Conservation (phyloP, 768 basidiomycete species). For the Calocybe cyanea region DNA sequence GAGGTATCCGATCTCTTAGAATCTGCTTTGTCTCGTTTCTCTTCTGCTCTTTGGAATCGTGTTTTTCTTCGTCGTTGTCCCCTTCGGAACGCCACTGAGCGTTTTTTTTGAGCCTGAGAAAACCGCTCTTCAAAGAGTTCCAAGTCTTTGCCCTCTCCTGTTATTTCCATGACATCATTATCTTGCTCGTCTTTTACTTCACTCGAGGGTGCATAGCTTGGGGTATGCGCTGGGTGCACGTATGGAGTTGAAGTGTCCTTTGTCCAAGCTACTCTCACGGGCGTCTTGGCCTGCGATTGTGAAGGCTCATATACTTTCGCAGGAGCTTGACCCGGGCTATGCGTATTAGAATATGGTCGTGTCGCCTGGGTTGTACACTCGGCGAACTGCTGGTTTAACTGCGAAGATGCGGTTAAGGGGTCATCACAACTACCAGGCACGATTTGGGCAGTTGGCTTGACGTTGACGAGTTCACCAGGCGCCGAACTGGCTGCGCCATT, state of each 20-base stretch:
- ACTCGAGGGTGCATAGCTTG: not conserved
- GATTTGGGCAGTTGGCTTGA: no score
- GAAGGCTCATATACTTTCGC: no score
- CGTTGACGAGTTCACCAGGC: not conserved
- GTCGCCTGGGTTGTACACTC: no score
- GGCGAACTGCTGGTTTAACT: no score
- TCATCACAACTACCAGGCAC: no score
- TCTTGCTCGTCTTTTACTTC: not conserved
- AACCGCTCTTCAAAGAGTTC: not conserved
- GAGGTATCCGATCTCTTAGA: not conserved
- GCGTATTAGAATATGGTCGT: no score
- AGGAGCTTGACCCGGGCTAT: no score
- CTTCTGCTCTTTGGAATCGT: conserved; percentile 2
- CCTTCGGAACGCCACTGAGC: not conserved
- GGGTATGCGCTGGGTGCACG: not conserved
- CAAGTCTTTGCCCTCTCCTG: not conserved
- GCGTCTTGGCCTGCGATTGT: no score
- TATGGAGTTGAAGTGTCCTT: not conserved
- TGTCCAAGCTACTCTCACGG: no score
- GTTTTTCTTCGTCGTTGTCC: not conserved
- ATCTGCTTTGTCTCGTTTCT: not conserved
- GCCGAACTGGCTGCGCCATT: not conserved
- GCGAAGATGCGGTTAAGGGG: no score
- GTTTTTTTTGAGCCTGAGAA: not conserved
- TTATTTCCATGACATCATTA: no score